phyloP scores from a whole-genome alignment of 306 rosid species.

The Nissolia schottii region DNA sequence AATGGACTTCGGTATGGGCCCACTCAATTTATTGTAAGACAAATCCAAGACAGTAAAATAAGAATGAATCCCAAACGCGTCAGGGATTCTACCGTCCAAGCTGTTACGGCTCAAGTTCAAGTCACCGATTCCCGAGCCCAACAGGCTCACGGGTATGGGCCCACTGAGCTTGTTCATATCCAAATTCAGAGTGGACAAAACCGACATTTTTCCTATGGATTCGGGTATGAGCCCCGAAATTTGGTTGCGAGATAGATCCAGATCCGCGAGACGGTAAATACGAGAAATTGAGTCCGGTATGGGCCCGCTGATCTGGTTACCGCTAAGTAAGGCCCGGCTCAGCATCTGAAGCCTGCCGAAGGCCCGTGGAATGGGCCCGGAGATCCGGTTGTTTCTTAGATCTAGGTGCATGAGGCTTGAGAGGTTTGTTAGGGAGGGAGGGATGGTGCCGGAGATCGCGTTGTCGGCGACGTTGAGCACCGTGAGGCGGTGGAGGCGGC shows the following conservation, averaged over 20 bases:
- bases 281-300: conserved; percentile 50
- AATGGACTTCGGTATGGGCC: conserved; percentile 60
- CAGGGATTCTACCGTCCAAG: conserved; percentile 50
- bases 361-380: conserved; percentile 50
- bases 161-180: conserved; percentile 65
- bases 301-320: conserved; percentile 57
- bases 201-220: conserved; percentile 72
- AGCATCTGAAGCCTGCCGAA: conserved; percentile 59
- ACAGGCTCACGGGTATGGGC: conserved; percentile 45
- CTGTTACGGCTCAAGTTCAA: conserved; percentile 68
- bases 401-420: conserved; percentile 71
- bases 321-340: conserved; percentile 79
- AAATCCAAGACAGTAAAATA: conserved; percentile 78
- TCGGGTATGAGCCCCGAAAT: conserved; percentile 63
- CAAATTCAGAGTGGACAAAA: conserved; percentile 59
- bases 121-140: conserved; percentile 56
- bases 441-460: conserved; percentile 56
- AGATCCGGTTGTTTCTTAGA: conserved; percentile 67
- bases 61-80: conserved; percentile 55
- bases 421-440: conserved; percentile 49
- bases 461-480: conserved; percentile 87
- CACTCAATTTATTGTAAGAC: conserved; percentile 55
- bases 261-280: conserved; percentile 84
- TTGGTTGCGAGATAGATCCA: conserved; percentile 69
- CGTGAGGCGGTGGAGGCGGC: conserved; percentile 55